These are phyloP conservation scores for Agrostemma githago DNA, from an alignment of 148 eudicot species.

Conservation along the genomic window DNA sequence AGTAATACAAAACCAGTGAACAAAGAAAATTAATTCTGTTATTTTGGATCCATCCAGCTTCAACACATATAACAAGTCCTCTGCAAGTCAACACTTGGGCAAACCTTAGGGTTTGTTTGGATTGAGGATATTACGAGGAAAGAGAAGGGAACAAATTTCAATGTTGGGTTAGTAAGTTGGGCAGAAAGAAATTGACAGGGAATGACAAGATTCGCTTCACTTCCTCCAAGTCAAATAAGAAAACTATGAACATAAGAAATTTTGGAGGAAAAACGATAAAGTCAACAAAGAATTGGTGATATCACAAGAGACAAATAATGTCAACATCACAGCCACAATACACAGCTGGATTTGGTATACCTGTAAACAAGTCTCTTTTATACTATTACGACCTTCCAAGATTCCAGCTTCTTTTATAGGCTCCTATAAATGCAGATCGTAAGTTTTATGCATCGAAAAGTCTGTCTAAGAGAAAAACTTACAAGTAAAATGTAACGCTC, in stretches of 20 bases:
- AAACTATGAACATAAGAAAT: no score
- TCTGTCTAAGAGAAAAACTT: neutral
- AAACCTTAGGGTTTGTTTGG: neutral
- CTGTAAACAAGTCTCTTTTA: slow-evolving; percentile 98
- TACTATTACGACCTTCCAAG: slow-evolving; percentile 96
- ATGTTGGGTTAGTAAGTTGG: neutral
- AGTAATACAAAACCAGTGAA: neutral
- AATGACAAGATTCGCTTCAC: neutral
- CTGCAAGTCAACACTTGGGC: neutral
- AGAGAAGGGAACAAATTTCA: neutral
- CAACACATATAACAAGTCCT: neutral
- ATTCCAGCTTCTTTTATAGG: slow-evolving; percentile 99
- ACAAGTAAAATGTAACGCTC: slow-evolving; percentile 25
- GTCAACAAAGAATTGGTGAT: neutral
- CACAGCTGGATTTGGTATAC: slow-evolving; percentile 28
- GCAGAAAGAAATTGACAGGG: neutral
- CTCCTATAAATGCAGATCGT: slow-evolving; percentile 45
- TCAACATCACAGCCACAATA: neutral
- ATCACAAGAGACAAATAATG: neutral
- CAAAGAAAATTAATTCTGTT: neutral
- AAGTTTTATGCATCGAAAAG: neutral
- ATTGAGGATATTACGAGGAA: neutral
- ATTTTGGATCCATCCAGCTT: neutral
- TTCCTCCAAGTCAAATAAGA: neutral
- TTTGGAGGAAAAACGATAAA: no score